Percentiles rank a stretch among this genome's conserved stretches.
Evolutionary conservation across 257 asterid genomes (phyloP).

Genomic region (Solanum bulbocastanum): DNA sequence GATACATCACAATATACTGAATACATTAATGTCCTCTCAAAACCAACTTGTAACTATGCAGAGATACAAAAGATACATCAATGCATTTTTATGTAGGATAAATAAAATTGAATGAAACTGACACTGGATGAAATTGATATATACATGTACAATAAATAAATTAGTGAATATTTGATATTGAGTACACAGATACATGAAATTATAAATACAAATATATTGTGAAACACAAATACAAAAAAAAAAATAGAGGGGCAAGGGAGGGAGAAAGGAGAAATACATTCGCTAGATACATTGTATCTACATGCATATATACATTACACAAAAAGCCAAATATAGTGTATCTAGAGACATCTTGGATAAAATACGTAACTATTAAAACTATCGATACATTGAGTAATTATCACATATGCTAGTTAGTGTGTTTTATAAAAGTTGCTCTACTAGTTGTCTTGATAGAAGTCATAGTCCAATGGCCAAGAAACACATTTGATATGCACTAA

Average conservation of each 20-base stretch:
- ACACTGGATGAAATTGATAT: not conserved
- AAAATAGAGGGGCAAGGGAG: not conserved
- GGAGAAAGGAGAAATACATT: not conserved
- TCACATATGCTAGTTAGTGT: not conserved
- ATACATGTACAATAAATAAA: too few species aligned
- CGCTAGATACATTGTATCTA: not conserved
- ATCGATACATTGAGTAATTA: too few species aligned
- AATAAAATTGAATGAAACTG: too few species aligned
- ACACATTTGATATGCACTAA: not conserved
- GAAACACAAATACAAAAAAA: too few species aligned
- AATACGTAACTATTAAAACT: too few species aligned
- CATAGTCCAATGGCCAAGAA: not conserved
- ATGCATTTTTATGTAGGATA: not conserved
- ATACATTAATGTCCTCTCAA: not conserved
- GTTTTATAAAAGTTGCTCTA: not conserved
- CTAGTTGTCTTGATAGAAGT: not conserved
- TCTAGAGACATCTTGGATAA: not conserved
- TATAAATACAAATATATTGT: too few species aligned
- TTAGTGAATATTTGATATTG: too few species aligned
- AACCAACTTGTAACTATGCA: not conserved
- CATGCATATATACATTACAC: not conserved
- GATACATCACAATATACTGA: not conserved
- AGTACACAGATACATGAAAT: too few species aligned
- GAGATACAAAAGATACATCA: too few species aligned
- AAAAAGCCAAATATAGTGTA: too few species aligned